Conservation (phyloP, 1,284 basidiomycete genomes). For the Chondrostereum purpureum region DNA sequence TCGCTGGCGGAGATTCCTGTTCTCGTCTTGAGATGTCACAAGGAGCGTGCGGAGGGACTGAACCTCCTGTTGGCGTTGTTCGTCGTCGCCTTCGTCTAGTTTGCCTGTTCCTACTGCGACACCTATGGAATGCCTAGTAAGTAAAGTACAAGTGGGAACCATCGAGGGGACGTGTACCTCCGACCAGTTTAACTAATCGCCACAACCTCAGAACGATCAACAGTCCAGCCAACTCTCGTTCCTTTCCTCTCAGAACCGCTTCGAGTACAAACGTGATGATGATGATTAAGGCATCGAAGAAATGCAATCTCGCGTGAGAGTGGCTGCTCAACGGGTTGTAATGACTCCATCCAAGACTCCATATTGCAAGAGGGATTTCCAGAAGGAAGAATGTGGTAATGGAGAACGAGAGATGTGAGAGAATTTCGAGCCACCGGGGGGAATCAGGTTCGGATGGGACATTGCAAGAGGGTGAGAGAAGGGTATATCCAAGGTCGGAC, state of each 20-base stretch:
- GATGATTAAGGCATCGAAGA: slow-evolving; percentile 69
- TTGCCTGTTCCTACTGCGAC: slow-evolving; percentile 72
- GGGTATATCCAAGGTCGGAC: slow-evolving; percentile 59
- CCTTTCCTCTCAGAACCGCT: slow-evolving; percentile 55
- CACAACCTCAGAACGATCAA: slow-evolving; percentile 71
- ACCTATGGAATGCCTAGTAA: slow-evolving; percentile 48
- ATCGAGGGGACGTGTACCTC: slow-evolving; percentile 48
- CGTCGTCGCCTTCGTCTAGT: slow-evolving; percentile 45
- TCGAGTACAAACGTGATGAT: slow-evolving; percentile 68
- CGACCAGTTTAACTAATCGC: slow-evolving; percentile 72
- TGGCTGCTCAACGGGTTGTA: slow-evolving; percentile 52
- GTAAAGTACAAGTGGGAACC: slow-evolving; percentile 65
- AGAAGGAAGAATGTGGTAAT: slow-evolving; percentile 69
- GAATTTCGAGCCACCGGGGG: slow-evolving; percentile 56
- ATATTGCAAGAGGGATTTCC: slow-evolving; percentile 67
- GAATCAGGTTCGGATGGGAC: slow-evolving; percentile 34
- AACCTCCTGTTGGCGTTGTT: slow-evolving; percentile 41
- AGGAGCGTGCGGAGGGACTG: slow-evolving; percentile 33
- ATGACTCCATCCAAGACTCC: slow-evolving; percentile 51
- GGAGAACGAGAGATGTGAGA: slow-evolving; percentile 54
- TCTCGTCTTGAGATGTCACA: slow-evolving; percentile 28
- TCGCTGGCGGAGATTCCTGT: too few relatives aligned
- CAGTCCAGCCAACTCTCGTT: slow-evolving; percentile 62
- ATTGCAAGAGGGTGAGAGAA: slow-evolving; percentile 49
- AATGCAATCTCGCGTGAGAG: slow-evolving; percentile 53